phyloP scores from a whole-genome alignment of 176 grass and related monocot species.

The Aegilops tauschii region DNA sequence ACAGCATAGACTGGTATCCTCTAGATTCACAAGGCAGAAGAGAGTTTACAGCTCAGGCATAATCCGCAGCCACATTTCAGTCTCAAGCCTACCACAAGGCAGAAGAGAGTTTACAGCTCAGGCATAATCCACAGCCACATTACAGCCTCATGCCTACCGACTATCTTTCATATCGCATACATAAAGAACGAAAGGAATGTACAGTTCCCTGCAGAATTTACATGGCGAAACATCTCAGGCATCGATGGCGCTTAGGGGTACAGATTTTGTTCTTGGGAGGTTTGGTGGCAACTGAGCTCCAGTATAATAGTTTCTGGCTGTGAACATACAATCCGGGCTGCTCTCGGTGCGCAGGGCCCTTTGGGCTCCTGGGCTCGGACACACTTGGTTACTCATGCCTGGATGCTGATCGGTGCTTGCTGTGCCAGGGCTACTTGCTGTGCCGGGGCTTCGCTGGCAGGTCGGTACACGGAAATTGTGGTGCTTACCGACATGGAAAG shows the following conservation, averaged over 20 bases:
- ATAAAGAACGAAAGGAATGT: constrained; percentile 49
- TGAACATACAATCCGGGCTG: constrained; percentile 30
- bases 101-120: constrained; percentile 30
- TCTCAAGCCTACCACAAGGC: constrained; percentile 1
- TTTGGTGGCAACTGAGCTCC: constrained; percentile 42
- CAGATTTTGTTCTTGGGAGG: constrained; percentile 48
- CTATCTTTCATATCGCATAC: constrained; percentile 38
- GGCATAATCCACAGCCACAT: constrained; percentile 34
- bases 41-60: constrained; percentile 37
- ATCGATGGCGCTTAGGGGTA: constrained; percentile 39
- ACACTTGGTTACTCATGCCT: constrained; percentile 5
- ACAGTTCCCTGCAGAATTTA: constrained; percentile 38
- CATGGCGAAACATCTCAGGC: constrained; percentile 31
- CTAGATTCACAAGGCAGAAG: constrained; percentile 22
- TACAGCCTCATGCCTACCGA: constrained; percentile 10
- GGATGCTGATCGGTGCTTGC: background rate
- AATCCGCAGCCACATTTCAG: constrained; percentile 32
- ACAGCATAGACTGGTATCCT: background rate
- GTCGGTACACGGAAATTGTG: constrained; percentile 60
- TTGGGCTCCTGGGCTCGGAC: constrained; percentile 32
- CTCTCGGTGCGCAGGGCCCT: constrained; percentile 29
- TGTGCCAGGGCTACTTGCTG: constrained; percentile 19
- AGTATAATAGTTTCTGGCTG: constrained; percentile 39
- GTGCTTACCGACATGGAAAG: constrained; percentile 77
- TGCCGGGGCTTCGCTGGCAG: constrained; percentile 26